Evolutionary conservation across 2,329 filamentous ascomycete genomes (phyloP).

Genomic region (Aspergillus quadrilineatus): DNA sequence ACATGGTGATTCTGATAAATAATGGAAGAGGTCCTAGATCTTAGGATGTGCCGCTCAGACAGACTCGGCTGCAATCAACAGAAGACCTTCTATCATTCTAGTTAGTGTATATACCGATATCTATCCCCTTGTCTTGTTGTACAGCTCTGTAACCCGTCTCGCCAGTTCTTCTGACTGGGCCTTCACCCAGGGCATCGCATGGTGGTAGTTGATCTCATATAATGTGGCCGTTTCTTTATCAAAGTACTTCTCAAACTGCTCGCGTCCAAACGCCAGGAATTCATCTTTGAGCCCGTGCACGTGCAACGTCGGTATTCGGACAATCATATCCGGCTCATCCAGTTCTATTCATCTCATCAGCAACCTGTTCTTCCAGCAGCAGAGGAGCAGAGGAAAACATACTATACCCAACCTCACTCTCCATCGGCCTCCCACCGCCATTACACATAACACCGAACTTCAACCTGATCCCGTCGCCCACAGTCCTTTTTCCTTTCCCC

Average conservation of each 20-base stretch:
- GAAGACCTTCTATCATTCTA: background rate
- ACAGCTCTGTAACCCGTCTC: constrained; percentile 14
- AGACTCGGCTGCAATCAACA: background rate
- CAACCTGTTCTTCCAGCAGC: background rate
- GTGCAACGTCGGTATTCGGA: constrained; percentile 22
- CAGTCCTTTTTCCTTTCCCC: background rate
- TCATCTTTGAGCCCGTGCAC: constrained; percentile 24
- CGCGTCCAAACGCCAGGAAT: constrained; percentile 17
- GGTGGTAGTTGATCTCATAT: constrained; percentile 25
- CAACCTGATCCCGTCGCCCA: constrained; percentile 4
- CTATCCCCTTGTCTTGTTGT: constrained; percentile 8
- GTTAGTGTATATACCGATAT: background rate
- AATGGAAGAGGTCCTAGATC: background rate
- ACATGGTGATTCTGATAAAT: background rate
- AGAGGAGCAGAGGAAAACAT: constrained; percentile 1
- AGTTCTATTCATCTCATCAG: background rate
- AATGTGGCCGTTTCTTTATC: constrained; percentile 10
- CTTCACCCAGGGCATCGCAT: constrained; percentile 27
- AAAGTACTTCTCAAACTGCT: constrained; percentile 19
- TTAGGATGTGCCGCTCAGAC: too few relatives aligned
- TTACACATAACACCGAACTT: constrained; percentile 24
- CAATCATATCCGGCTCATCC: background rate
- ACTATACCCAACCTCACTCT: constrained; percentile 20
- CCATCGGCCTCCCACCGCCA: constrained; percentile 22
- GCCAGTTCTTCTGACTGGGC: constrained; percentile 20